Evolutionary conservation across 345 rosid genomes (phyloP), one percentile per base, ranked within the genome.

Genomic region (Corchorus olitorius): DNA sequence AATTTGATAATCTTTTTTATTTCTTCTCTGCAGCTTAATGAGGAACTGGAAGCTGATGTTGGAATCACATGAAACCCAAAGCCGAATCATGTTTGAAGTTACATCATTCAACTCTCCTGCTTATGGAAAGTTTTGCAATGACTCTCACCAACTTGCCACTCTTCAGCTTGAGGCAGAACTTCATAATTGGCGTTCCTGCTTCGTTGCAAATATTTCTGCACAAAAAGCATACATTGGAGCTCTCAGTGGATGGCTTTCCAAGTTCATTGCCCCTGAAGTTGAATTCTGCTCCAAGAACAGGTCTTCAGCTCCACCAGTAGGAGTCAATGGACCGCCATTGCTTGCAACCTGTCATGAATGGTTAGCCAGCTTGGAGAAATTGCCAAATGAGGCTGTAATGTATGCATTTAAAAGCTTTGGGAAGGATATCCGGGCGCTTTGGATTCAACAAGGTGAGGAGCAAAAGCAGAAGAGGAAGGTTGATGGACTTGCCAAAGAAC

Each of bases 151-250:
- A 15, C 87, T 80, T 66, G 86, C 90, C 20, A 83, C 82, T 54
- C 75, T 80, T 64, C 81, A 83, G 79, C 82, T 87, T 33, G 83
- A 69, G 73, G 85, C 84, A 54, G 88, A 81, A 50, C 70, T 85
- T 67, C 77, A 73, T 48, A 80, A 75, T 33, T 87, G 90, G 88
- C 72, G 68, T n/a, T 34, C 72, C 50, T 80, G 80, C 78, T 87
- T 87, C 34, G 16, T 71, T 14, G 60, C 72, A 5, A 83, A 78
- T 75, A 66, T 83, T 7, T 39, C 87, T 53, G 53, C 83, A 8
- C 88, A 83, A 62, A 85, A 80, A 72, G 71, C 83, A 45, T 87
- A 87, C 64, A 76, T 87, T 63, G 82, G 83, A 78, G 83, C 88
- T 15, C 81, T 87, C n/a, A 14, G 74, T 12, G 74, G 80, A 34